Percentiles rank a stretch among this genome's conserved stretches.
These are phyloP conservation scores for Geranium rotundifolium DNA, from an alignment of 345 rosid species.

Conservation along the genomic window DNA sequence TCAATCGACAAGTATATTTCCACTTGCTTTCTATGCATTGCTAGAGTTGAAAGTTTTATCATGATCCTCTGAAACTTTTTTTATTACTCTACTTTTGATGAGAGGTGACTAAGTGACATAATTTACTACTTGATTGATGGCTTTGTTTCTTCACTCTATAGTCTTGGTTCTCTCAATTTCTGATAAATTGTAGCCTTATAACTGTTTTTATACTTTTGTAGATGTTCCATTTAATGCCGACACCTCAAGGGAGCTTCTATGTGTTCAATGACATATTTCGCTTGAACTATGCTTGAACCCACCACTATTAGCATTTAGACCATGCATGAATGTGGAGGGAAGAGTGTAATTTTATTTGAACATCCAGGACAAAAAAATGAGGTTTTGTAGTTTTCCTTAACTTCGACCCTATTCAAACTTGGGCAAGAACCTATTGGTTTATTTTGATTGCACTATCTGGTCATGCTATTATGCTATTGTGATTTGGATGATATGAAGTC, in stretches of 20 bases:
- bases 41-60: too few species aligned
- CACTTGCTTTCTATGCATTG: neutral
- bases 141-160: too few species aligned
- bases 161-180: too few species aligned
- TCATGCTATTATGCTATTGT: neutral
- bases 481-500: neutral
- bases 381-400: neutral
- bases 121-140: too few species aligned
- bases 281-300: conserved; percentile 37
- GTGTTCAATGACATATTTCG: conserved; percentile 43
- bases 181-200: too few species aligned
- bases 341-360: neutral
- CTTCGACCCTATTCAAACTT: neutral
- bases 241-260: conserved; percentile 37
- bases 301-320: neutral
- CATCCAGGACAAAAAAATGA: neutral
- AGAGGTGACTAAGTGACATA: too few species aligned
- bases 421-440: neutral
- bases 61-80: too few species aligned
- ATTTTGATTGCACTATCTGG: neutral
- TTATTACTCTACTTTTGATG: too few species aligned
- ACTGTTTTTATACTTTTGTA: neutral
- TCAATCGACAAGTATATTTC: too few species aligned
- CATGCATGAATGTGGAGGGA: neutral
- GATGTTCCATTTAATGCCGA: conserved; percentile 49